phyloP scores from a whole-genome alignment of 768 basidiomycete species.

The Suillus tomentosus region DNA sequence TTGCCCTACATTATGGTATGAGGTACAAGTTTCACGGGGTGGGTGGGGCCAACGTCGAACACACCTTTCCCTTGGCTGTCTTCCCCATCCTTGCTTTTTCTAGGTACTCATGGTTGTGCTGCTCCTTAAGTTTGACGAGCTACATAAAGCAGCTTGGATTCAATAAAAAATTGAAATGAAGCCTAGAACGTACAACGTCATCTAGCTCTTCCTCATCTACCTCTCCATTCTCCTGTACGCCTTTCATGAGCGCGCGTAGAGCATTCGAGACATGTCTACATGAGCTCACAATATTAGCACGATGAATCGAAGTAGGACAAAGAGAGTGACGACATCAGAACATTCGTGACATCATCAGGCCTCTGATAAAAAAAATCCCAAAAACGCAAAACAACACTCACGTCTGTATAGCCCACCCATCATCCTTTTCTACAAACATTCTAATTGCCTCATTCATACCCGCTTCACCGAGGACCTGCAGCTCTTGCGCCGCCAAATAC shows the following conservation, averaged over 20 bases:
- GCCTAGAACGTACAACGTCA: conserved; percentile 54
- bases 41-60: conserved; percentile 5
- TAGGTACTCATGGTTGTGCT: conserved; percentile 63
- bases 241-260: conserved; percentile 64
- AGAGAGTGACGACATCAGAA: background rate
- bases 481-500: conserved; percentile 88
- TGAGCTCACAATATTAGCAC: conserved; percentile 5
- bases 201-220: conserved; percentile 75
- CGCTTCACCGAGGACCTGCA: conserved; percentile 86
- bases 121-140: conserved; percentile 71
- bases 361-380: background rate
- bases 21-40: background rate
- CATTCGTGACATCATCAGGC: background rate
- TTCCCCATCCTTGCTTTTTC: conserved; percentile 46
- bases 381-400: conserved; percentile 40
- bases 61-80: conserved; percentile 47
- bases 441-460: conserved; percentile 95
- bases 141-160: conserved; percentile 25
- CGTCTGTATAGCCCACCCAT: conserved; percentile 88
- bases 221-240: conserved; percentile 64
- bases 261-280: conserved; percentile 65
- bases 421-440: conserved; percentile 97
- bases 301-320: background rate
- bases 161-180: conserved; percentile 9
- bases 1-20: conserved; percentile 43